A percentile compares a stretch with the other conserved stretches of the same genome.
Conservation (phyloP, 129 eudicot genomes). For the Flaveria bidentis region DNA sequence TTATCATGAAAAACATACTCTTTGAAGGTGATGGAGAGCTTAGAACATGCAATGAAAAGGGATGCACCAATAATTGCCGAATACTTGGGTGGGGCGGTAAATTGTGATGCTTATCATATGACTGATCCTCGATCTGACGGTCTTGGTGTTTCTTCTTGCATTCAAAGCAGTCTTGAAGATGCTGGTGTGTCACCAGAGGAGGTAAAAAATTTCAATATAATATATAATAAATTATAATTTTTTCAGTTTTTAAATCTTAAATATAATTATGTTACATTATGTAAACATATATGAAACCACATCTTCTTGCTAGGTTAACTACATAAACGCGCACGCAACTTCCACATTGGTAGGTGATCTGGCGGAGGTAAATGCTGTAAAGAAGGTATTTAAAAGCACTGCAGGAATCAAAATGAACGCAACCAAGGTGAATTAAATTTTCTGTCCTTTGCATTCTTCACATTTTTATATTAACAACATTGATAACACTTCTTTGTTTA, state of each 20-base stretch:
- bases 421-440: conserved; percentile 61
- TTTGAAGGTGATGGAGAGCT: conserved; percentile 90
- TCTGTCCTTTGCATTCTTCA: not conserved
- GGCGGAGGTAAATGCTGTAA: conserved; percentile 86
- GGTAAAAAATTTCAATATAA: conserved; percentile 38
- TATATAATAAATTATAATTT: not conserved
- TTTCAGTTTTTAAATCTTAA: not conserved
- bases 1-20: not conserved
- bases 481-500: conserved; percentile 24
- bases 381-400: conserved; percentile 90
- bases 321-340: conserved; percentile 96
- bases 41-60: conserved; percentile 96
- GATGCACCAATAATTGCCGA: conserved; percentile 90
- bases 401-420: conserved; percentile 79
- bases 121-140: conserved; percentile 93
- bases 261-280: conserved; percentile 2
- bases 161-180: conserved; percentile 62
- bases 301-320: conserved; percentile 61
- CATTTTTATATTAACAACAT: not conserved
- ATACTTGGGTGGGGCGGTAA: conserved; percentile 90
- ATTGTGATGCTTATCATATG: conserved; percentile 97
- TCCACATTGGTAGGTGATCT: conserved; percentile 86
- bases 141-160: conserved; percentile 95
- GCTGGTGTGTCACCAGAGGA: conserved; percentile 95
- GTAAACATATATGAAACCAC: not conserved